Conservation (phyloP, 2,329 filamentous ascomycete species). For the Cryphonectria carpinicola region DNA sequence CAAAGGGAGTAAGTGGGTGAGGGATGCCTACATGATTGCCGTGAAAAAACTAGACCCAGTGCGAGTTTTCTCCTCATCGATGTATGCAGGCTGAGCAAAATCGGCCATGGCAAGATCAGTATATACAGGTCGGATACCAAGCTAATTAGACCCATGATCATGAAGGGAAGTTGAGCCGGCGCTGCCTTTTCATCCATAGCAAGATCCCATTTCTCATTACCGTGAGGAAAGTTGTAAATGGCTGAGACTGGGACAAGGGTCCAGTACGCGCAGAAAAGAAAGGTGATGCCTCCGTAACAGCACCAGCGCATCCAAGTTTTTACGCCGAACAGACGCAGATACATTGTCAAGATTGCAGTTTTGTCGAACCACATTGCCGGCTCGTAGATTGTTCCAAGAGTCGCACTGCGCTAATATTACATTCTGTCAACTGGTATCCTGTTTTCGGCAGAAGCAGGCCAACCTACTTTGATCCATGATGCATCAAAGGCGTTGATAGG, state of each 20-base stretch:
- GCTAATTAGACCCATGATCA: not conserved
- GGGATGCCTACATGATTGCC: not conserved
- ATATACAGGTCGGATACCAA: not conserved
- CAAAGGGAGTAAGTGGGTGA: too few species aligned
- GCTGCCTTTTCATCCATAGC: not conserved
- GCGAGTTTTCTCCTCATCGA: not conserved
- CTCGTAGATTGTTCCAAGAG: not conserved
- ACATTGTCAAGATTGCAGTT: not conserved
- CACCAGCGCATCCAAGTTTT: conserved; percentile 2
- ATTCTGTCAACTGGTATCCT: not conserved
- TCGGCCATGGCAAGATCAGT: not conserved
- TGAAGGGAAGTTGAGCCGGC: not conserved
- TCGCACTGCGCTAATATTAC: not conserved
- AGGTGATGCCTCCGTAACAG: not conserved
- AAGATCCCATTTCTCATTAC: not conserved
- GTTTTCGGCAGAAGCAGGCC: too few species aligned
- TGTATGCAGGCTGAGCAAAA: not conserved
- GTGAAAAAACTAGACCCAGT: not conserved
- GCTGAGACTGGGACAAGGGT: not conserved
- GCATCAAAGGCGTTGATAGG: not conserved
- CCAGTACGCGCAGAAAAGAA: conserved; percentile 1
- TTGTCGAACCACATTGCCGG: not conserved
- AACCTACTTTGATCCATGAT: conserved; percentile 1
- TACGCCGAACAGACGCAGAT: not conserved
- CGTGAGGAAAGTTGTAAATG: not conserved